phyloP scores from a whole-genome alignment of 495 filamentous ascomycete genomes.

The Xylona heveae region DNA sequence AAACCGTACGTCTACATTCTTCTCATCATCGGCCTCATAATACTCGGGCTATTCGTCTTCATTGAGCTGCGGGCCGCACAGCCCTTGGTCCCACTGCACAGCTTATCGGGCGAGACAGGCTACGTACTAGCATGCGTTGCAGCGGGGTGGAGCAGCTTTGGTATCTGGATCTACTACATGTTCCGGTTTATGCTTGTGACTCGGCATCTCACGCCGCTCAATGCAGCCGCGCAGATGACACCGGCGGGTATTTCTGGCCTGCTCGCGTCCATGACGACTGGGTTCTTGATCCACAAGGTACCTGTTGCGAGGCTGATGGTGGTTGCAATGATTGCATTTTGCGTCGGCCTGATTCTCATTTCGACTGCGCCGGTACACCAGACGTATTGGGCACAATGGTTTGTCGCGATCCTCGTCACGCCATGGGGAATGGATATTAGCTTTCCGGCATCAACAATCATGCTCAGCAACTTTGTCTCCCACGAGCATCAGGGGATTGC shows the following conservation, averaged over 20 bases:
- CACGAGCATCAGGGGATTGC: conserved; percentile 42
- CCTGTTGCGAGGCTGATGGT: conserved; percentile 27
- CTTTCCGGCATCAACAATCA: conserved; percentile 35
- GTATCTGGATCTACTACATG: conserved; percentile 36
- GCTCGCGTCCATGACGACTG: conserved; percentile 25
- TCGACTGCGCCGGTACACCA: conserved; percentile 24
- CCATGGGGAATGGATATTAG: conserved; percentile 41
- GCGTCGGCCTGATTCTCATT: conserved; percentile 15
- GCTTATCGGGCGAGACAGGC: conserved; percentile 24
- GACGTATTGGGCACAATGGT: conserved; percentile 38
- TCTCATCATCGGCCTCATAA: conserved; percentile 31
- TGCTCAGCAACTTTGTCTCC: conserved; percentile 33
- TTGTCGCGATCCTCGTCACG: conserved; percentile 31
- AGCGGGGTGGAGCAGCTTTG: conserved; percentile 37
- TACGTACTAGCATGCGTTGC: conserved; percentile 33
- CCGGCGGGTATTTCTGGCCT: conserved; percentile 25
- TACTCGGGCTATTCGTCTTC: conserved; percentile 26
- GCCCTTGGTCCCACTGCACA: conserved; percentile 32
- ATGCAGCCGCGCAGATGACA: conserved; percentile 23
- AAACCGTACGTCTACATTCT: conserved; percentile 28
- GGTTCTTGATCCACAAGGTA: conserved; percentile 20
- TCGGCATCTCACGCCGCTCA: conserved; percentile 22
- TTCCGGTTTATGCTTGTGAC: conserved; percentile 30
- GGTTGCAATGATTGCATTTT: conserved; percentile 20
- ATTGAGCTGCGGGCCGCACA: conserved; percentile 23